Percentiles rank a stretch among this genome's conserved stretches.
Conservation (phyloP, 106 monocot species). For the Chionographis japonica region DNA sequence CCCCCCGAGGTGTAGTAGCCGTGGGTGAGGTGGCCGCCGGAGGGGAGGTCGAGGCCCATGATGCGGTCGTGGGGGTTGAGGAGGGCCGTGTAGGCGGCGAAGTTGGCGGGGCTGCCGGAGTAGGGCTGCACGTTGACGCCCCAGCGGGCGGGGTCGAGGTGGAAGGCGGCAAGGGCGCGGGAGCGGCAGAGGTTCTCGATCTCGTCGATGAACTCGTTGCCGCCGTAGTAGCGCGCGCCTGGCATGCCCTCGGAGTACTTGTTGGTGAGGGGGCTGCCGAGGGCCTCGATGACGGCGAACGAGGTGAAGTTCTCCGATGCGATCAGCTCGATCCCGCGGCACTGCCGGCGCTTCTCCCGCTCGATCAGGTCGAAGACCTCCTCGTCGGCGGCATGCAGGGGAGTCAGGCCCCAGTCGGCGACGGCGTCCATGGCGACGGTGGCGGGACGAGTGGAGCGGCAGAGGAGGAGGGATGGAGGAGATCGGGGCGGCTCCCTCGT, state of each 20-base stretch:
- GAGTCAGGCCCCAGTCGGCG: conserved; percentile 44
- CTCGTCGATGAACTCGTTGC: conserved; percentile 83
- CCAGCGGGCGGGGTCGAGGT: conserved; percentile 57
- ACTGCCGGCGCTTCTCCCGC: conserved; percentile 82
- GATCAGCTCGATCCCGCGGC: conserved; percentile 80
- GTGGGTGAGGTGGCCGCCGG: conserved; percentile 81
- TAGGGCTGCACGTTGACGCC: conserved; percentile 95
- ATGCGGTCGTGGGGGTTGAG: conserved; percentile 80
- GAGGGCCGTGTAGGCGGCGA: conserved; percentile 80
- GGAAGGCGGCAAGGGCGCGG: conserved; percentile 70
- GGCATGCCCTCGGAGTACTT: conserved; percentile 96
- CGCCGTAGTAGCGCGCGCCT: conserved; percentile 83
- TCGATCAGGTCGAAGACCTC: conserved; percentile 70
- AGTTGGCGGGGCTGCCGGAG: conserved; percentile 78
- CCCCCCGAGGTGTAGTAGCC: conserved; percentile 82
- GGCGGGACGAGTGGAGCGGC: background rate
- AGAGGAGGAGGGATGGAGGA: background rate
- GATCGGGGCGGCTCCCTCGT: background rate
- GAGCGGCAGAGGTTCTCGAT: conserved; percentile 80
- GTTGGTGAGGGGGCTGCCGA: conserved; percentile 79
- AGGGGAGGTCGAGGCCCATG: conserved; percentile 86
- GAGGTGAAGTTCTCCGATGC: conserved; percentile 93
- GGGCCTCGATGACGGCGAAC: conserved; percentile 83
- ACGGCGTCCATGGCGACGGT: conserved; percentile 48
- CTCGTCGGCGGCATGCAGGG: conserved; percentile 32